Evolutionary conservation across 345 rosid species (phyloP), one percentile per base, ranked within the genome.

Genomic region (Bruguiera gymnorhiza): DNA sequence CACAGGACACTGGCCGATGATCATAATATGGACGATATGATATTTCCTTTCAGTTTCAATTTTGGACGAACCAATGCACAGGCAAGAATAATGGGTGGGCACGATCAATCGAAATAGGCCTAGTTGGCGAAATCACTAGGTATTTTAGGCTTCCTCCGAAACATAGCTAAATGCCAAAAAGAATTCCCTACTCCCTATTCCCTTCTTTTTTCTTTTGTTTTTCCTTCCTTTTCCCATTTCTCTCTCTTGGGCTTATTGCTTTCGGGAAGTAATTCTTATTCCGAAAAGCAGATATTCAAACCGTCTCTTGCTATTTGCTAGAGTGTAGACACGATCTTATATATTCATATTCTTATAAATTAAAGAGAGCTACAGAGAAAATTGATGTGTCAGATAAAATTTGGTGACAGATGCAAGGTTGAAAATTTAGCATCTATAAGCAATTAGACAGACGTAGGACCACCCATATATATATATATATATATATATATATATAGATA

Each of bases 161-260:
- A 58, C 50, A 60, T 71, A 75, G 69, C 74, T 46, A 79, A 34
- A 13, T 27, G 61, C 68, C 76, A 74, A 74, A 58, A 37, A 43
- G 43, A 29, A 34, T 8, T 16, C 61, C 21, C 26, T 11, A 23
- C 18, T 37, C 8, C 23, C 43, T 39, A 24, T 4, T 36, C 1
- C 2, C 19, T 19, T 58, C 19, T 9, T 19, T 26, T 43, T 54
- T 43, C 29, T 43, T 7, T 26, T 19, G 6, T n/a, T 18, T 19
- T 27, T 58, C 37, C n/a, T 30, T 26, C 4, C 26, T 21, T 11
- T 21, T 3, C 0, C 50, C 27, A 31, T 24, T 10, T 34, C 61
- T n/a, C 11, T 62, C 26, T n/a, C 11, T 56, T 26, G 30, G 8
- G 10, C 18, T 27, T n/a, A 21, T 51, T 64, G 56, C 57, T 39